Base-by-base conservation (phyloP, 192 early-diverging fungal genomes). In the Allomyces javanicus region DNA sequence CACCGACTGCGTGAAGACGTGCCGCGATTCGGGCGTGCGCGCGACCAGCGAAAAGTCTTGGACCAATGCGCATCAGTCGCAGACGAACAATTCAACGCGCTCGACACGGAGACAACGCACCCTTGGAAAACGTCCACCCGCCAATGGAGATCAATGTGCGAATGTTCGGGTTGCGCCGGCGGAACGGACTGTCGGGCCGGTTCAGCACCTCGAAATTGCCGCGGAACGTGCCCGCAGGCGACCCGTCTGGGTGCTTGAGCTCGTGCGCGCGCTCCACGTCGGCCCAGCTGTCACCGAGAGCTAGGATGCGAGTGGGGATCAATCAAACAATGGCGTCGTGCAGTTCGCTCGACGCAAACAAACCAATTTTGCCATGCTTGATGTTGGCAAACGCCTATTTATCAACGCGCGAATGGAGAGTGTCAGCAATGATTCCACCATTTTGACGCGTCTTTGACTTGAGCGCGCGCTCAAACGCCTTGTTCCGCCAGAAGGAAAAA, bases 61-160 rank as follows among this genome's bases (percentile, higher is more conserved):
- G 17, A 3, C 6, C 50, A 40, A 40, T 0, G 9, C 33, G 3
- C 4, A 40, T 40, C 33, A 40, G 33, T 40, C 9, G 33, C 33
- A 9, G 4, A 40, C 33, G 4, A 40, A n/a, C n/a, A 9, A 40
- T 9, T 7, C 0, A 40, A 7, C 33, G 7, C 2, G 9, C 7
- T 9, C 33, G 33, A 40, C n/a, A n/a, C n/a, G n/a, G 9, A 9
- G 33, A 40, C 0, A 3, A 3, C 4, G 33, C 9, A 40, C 33
- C 33, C 33, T 40, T 40, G 5, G 33, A 40, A 9, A 58, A 21
- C 4, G 83, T 79, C 88, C 88, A 89, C 3, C 89, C 88, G 61
- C 88, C 89, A n/a, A 90, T 78, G 43, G 85, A 85, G 6, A 90
- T 80, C 19, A 82, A 75, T 24, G 85, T 77, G 55, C 85, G 86